Base-by-base conservation (phyloP, 805 yeast species). In the Danielia reshetovae region DNA sequence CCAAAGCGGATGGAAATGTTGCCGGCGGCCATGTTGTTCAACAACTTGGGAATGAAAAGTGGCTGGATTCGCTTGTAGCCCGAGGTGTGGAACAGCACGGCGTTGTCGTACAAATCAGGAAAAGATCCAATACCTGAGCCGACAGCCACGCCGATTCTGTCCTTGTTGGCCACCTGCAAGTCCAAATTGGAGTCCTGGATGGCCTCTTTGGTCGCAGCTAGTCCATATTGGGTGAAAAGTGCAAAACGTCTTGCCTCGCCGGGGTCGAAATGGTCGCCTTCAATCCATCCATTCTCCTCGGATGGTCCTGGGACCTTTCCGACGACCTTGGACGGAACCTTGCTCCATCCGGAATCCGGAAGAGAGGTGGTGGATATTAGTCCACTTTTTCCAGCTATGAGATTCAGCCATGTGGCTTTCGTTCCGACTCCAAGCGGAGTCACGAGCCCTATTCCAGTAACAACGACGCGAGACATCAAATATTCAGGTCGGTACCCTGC, bases 21-120 rank as follows among this genome's bases (percentile, higher is more conserved):
- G 3, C 97, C 97, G 0, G 89, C 87, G 0, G 96, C 96, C 97
- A 93, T 93, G 55, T 93, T 93, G 24, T 85, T 75, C 25, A 93
- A 66, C 30, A 90, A 60, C 45, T 75, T 78, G 0, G 98, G 97
- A 5, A 93, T 79, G 55, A 90, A 84, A 36, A 88, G 56, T 2
- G 98, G 98, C 31, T 86, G 84, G 3, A 88, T 79, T 43, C 77
- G 78, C 39, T 80, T 74, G 54, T 81, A 83, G 0, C 71, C 70
- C 7, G 65, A 60, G 3, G 52, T 44, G 13, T 57, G 49, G 40
- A 76, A 75, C 2, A 68, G 65, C 10, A 76, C 68, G 2, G 86
- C 59, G 47, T 81, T 85, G 3, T 75, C 81, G 49, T 77, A 78
- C 0, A 76, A 59, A 39, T 86, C 95, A 12, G 77, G 81, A 30